Evolutionary conservation across 306 rosid genomes (phyloP).

Genomic region (Vachellia collinsii): DNA sequence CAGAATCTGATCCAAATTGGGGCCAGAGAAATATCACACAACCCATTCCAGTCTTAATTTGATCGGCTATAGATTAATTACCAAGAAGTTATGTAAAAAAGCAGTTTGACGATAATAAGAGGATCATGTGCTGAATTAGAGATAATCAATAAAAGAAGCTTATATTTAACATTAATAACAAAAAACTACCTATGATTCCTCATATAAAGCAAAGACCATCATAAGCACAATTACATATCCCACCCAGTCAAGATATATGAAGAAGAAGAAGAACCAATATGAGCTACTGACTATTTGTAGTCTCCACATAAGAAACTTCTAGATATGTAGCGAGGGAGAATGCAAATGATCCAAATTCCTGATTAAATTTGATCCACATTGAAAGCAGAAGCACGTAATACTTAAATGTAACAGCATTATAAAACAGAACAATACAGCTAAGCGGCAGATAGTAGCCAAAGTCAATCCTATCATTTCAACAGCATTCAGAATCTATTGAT

Average conservation of each 20-base stretch:
- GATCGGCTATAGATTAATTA: background rate
- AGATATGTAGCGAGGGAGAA: background rate
- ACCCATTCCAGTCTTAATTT: background rate
- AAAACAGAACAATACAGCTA: background rate
- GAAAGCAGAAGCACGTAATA: slow-evolving; percentile 2
- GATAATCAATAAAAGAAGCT: background rate
- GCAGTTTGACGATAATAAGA: background rate
- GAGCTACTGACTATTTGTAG: background rate
- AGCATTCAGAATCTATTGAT: background rate
- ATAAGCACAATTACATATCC: slow-evolving; percentile 6
- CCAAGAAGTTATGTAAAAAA: background rate
- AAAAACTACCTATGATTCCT: background rate
- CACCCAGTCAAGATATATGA: background rate
- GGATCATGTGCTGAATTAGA: background rate
- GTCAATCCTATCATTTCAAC: slow-evolving; percentile 13
- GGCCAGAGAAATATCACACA: background rate
- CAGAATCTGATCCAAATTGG: slow-evolving; percentile 3
- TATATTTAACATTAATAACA: slow-evolving; percentile 14
- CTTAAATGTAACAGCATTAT: background rate
- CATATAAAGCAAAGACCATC: background rate
- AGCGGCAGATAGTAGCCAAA: background rate
- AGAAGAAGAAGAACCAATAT: slow-evolving; percentile 2
- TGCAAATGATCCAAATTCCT: background rate
- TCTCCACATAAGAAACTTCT: background rate
- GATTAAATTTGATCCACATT: slow-evolving; percentile 22